Percentiles rank a stretch among this genome's conserved stretches.
phyloP scores from a whole-genome alignment of 1,284 basidiomycete genomes.

The Apiotrichum montevideense region DNA sequence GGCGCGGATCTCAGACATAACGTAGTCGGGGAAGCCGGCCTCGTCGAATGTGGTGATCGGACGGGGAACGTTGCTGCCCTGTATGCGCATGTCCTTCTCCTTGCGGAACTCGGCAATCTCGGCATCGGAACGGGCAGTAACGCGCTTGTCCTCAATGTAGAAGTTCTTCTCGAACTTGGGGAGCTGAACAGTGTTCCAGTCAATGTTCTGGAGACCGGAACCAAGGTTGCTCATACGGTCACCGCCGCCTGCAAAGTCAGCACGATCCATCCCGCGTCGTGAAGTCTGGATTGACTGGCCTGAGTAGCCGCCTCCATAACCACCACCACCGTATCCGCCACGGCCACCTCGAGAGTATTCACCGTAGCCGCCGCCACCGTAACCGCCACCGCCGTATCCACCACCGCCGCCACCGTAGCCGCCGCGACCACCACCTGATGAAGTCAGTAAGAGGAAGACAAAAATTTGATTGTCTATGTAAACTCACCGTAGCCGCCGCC shows the following conservation, averaged over 20 bases:
- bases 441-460: neutral
- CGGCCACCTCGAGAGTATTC: neutral
- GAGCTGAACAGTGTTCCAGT: conserved; percentile 70
- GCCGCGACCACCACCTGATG: conserved; percentile 16
- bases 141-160: conserved; percentile 86
- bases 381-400: conserved; percentile 27
- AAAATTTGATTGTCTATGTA: neutral
- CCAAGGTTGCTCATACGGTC: conserved; percentile 83
- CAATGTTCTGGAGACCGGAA: conserved; percentile 70
- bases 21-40: conserved; percentile 91
- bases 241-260: conserved; percentile 45
- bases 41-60: conserved; percentile 91
- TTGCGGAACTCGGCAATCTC: conserved; percentile 85
- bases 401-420: conserved; percentile 28
- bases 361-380: conserved; percentile 39
- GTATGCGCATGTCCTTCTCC: conserved; percentile 83
- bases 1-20: conserved; percentile 84
- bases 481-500: conserved; percentile 46
- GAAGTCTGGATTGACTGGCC: conserved; percentile 29
- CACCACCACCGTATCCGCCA: conserved; percentile 6
- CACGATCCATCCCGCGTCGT: conserved; percentile 11
- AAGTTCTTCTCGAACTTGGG: conserved; percentile 77
- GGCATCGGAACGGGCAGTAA: conserved; percentile 67
- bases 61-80: conserved; percentile 80
- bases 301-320: conserved; percentile 18